phyloP scores from a whole-genome alignment of 164 flowering plant genomes.

The Magnolia changhungtana region DNA sequence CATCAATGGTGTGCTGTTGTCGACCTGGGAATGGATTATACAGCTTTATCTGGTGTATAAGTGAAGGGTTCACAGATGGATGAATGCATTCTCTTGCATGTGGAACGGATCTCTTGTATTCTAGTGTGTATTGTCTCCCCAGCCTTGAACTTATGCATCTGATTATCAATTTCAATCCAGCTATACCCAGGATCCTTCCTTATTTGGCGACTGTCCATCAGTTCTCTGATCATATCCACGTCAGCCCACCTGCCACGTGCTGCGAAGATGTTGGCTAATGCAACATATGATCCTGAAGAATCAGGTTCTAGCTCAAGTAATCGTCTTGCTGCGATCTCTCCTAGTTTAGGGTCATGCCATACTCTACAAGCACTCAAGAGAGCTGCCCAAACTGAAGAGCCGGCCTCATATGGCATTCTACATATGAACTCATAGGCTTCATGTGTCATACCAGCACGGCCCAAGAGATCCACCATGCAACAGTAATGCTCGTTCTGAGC shows the following conservation, averaged over 20 bases:
- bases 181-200: conserved; percentile 20
- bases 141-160: background rate
- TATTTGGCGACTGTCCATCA: conserved; percentile 6
- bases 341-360: conserved; percentile 55
- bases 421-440: conserved; percentile 57
- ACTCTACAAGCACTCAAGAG: conserved; percentile 62
- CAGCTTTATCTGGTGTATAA: no score
- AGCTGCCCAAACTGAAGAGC: conserved; percentile 89
- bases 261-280: conserved; percentile 29
- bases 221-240: background rate
- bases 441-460: conserved; percentile 56
- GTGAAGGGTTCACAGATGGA: background rate
- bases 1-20: background rate
- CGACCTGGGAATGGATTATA: background rate
- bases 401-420: conserved; percentile 59
- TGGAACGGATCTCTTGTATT: background rate
- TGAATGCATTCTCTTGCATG: background rate
- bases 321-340: conserved; percentile 57
- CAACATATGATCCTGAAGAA: conserved; percentile 53
- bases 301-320: conserved; percentile 90
- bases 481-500: conserved; percentile 76
- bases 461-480: conserved; percentile 79
- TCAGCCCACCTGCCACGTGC: background rate
- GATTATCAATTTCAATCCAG: conserved; percentile 13
- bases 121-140: background rate